Percentiles rank a stretch among this genome's conserved stretches.
Conservation (phyloP, 164 flowering plant genomes). For the Echeveria elegans region DNA sequence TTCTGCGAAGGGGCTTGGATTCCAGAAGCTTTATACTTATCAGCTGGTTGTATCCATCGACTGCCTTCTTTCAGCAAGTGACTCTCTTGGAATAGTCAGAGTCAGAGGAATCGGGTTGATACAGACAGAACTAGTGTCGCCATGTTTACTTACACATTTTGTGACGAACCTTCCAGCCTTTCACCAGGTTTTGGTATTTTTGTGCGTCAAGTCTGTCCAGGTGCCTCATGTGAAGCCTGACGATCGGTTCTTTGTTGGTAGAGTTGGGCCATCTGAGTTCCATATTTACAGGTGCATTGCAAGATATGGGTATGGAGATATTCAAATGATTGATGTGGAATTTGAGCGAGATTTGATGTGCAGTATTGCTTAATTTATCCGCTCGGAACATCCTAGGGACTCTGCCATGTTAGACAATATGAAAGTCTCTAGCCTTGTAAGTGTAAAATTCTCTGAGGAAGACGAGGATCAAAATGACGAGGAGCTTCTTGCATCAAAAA, state of each 20-base stretch:
- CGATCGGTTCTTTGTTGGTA: slow-evolving; percentile 65
- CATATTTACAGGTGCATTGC: slow-evolving; percentile 63
- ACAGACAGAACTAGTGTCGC: slow-evolving; percentile 68
- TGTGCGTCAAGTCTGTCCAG: slow-evolving; percentile 67
- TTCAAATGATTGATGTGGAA: slow-evolving; percentile 47
- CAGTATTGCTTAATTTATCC: slow-evolving; percentile 59
- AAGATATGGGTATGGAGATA: slow-evolving; percentile 62
- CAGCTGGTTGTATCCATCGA: slow-evolving; percentile 53
- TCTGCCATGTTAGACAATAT: slow-evolving; percentile 22
- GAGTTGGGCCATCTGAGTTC: slow-evolving; percentile 62
- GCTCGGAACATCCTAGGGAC: slow-evolving; percentile 31
- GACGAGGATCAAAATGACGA: slow-evolving; percentile 18
- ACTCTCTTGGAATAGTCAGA: slow-evolving; percentile 50
- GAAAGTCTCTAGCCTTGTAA: slow-evolving; percentile 37
- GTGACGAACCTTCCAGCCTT: slow-evolving; percentile 81
- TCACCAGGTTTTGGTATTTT: slow-evolving; percentile 65
- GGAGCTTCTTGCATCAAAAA: slow-evolving; percentile 29
- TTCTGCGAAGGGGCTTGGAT: slow-evolving; percentile 73
- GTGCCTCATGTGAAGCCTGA: slow-evolving; percentile 61
- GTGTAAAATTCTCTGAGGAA: slow-evolving; percentile 28
- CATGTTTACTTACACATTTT: slow-evolving; percentile 64
- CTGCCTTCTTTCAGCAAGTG: slow-evolving; percentile 48
- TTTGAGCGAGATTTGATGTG: slow-evolving; percentile 63
- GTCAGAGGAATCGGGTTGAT: slow-evolving; percentile 67
- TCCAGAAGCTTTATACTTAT: no score